These are phyloP conservation scores for Musa itinerans DNA, from an alignment of 176 grass and related monocot genomes.

Conservation along the genomic window DNA sequence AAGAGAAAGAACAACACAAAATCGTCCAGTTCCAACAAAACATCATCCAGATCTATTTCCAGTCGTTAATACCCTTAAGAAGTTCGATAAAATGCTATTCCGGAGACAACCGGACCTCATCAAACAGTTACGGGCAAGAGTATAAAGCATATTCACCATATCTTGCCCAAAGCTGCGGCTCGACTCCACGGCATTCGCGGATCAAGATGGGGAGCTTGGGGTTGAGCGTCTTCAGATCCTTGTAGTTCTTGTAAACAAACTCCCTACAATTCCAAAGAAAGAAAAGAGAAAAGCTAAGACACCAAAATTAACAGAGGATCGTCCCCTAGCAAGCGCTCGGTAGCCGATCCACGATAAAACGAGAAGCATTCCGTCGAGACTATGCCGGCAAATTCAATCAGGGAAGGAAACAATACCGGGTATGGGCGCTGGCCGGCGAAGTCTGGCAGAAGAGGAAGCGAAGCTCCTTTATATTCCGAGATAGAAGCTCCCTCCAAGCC, in stretches of 20 bases:
- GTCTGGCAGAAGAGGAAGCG: slow-evolving; percentile 84
- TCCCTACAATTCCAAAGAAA: slow-evolving; percentile 37
- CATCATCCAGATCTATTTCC: not conserved
- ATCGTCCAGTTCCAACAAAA: too few species aligned
- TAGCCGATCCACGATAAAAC: not conserved
- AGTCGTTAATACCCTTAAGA: too few species aligned
- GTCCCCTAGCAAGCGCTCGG: not conserved
- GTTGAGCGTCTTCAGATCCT: slow-evolving; percentile 77
- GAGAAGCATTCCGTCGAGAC: not conserved
- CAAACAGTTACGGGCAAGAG: not conserved
- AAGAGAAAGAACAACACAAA: too few species aligned
- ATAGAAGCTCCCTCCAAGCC: slow-evolving; percentile 73
- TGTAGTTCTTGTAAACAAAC: slow-evolving; percentile 84
- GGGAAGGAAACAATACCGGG: slow-evolving; percentile 29
- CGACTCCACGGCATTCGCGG: slow-evolving; percentile 84
- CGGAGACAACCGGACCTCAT: too few species aligned
- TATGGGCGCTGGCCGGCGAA: slow-evolving; percentile 57
- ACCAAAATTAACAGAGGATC: not conserved
- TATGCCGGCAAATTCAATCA: not conserved
- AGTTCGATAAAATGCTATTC: too few species aligned
- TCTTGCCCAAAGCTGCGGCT: slow-evolving; percentile 89
- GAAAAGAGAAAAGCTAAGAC: not conserved
- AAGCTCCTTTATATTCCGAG: slow-evolving; percentile 70
- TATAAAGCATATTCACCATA: slow-evolving; percentile 40
- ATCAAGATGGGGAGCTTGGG: slow-evolving; percentile 76